phyloP scores from a whole-genome alignment of 129 eudicot genomes.

The Deinandra increscens region DNA sequence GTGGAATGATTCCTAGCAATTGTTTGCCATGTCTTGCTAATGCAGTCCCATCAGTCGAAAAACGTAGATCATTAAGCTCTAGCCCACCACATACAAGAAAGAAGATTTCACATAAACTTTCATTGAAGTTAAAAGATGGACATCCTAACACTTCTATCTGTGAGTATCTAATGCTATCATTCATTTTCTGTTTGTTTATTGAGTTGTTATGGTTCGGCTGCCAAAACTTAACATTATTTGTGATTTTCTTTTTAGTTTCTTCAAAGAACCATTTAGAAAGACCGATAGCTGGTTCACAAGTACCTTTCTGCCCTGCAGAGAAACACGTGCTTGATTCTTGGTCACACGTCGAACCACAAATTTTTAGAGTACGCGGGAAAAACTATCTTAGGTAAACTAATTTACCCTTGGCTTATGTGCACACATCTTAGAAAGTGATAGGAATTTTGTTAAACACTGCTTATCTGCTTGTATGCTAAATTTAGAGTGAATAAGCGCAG shows the following conservation, averaged over 20 bases:
- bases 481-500: background rate
- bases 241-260: slow-evolving; percentile 46
- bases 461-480: background rate
- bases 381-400: slow-evolving; percentile 60
- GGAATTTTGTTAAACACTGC: background rate
- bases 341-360: slow-evolving; percentile 72
- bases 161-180: slow-evolving; percentile 31
- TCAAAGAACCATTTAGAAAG: slow-evolving; percentile 60
- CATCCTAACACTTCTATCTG: slow-evolving; percentile 48
- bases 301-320: slow-evolving; percentile 70
- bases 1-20: slow-evolving; percentile 68
- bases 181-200: background rate
- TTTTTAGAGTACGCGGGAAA: slow-evolving; percentile 67
- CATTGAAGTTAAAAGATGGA: slow-evolving; percentile 81
- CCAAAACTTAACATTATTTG: slow-evolving; percentile 19
- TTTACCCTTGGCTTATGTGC: background rate
- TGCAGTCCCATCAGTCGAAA: slow-evolving; percentile 61
- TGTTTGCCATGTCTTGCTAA: slow-evolving; percentile 88
- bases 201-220: background rate
- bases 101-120: slow-evolving; percentile 55
- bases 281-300: slow-evolving; percentile 91
- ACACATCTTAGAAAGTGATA: background rate
- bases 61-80: slow-evolving; percentile 58
- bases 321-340: slow-evolving; percentile 74
- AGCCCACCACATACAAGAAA: slow-evolving; percentile 67